Evolutionary conservation across 208 protist species (phyloP).

Genomic region (Wallacemonas collosoma): DNA sequence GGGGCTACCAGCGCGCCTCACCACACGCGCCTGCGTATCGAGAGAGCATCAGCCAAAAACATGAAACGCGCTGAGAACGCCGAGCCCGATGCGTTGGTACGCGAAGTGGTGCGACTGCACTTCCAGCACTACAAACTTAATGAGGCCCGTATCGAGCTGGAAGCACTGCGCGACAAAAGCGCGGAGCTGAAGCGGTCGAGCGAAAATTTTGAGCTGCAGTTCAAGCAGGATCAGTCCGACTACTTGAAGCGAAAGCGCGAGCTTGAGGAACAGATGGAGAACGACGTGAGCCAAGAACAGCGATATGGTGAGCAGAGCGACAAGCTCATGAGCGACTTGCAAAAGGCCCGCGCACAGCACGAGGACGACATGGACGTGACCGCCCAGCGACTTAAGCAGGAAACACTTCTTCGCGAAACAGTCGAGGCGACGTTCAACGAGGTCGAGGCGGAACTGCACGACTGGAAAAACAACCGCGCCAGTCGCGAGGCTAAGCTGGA

Average conservation of each 20-base stretch:
- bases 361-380: conserved; percentile 54
- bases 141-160: conserved; percentile 79
- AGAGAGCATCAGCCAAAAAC: conserved; percentile 63
- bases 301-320: conserved; percentile 53
- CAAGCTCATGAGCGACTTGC: conserved; percentile 58
- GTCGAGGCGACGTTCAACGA: conserved; percentile 57
- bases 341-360: conserved; percentile 39
- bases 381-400: conserved; percentile 50
- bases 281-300: conserved; percentile 52
- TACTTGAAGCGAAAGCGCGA: conserved; percentile 61
- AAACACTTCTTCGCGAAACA: conserved; percentile 57
- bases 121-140: conserved; percentile 91
- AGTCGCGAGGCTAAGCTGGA: conserved; percentile 55
- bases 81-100: conserved; percentile 66
- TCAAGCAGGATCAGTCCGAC: conserved; percentile 78
- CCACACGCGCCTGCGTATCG: conserved; percentile 57
- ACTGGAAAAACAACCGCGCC: conserved; percentile 55
- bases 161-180: conserved; percentile 62
- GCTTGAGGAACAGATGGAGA: conserved; percentile 72
- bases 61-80: conserved; percentile 38
- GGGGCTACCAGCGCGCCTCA: conserved; percentile 73
- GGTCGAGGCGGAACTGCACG: conserved; percentile 52
- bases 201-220: conserved; percentile 80
- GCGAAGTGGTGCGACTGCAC: conserved; percentile 84
- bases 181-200: conserved; percentile 62